Percentiles rank a stretch among this genome's conserved stretches.
phyloP scores from a whole-genome alignment of 257 asterid species.

The Solanum chmielewskii region DNA sequence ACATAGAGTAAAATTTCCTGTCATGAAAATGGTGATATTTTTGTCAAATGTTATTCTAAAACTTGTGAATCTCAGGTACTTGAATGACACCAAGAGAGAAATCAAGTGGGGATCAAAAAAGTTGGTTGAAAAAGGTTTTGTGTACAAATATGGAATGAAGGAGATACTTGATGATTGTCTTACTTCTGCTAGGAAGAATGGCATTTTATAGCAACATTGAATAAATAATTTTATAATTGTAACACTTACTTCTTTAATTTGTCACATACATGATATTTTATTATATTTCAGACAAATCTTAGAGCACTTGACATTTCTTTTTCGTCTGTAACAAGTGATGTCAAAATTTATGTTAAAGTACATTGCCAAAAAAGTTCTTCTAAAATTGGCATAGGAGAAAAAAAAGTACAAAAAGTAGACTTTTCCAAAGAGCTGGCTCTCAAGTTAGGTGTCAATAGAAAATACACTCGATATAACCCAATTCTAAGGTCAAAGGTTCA shows the following conservation, averaged over 20 bases:
- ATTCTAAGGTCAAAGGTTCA: background rate
- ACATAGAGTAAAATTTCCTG: too few species aligned
- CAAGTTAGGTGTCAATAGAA: slow-evolving; percentile 4
- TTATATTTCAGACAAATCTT: too few species aligned
- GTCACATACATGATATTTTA: background rate
- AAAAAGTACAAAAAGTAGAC: background rate
- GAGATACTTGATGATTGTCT: slow-evolving; percentile 18
- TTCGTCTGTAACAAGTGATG: background rate
- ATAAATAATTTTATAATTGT: too few species aligned
- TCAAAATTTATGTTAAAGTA: background rate
- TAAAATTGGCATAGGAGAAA: background rate
- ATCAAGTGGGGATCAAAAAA: slow-evolving; percentile 38
- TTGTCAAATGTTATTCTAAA: too few species aligned
- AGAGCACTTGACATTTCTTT: background rate
- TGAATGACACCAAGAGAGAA: slow-evolving; percentile 35
- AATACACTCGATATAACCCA: background rate
- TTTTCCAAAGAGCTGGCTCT: background rate
- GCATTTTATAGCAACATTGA: background rate
- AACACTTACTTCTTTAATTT: too few species aligned
- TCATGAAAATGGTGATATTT: too few species aligned
- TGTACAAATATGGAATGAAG: slow-evolving; percentile 25
- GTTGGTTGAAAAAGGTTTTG: slow-evolving; percentile 42
- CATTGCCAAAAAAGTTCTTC: background rate
- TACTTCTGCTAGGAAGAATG: slow-evolving; percentile 14
- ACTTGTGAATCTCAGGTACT: slow-evolving; percentile 4